A percentile compares a stretch with the other conserved stretches of the same genome.
Evolutionary conservation across 2,329 filamentous ascomycete species (phyloP).

Genomic region (Alternaria burnsii): DNA sequence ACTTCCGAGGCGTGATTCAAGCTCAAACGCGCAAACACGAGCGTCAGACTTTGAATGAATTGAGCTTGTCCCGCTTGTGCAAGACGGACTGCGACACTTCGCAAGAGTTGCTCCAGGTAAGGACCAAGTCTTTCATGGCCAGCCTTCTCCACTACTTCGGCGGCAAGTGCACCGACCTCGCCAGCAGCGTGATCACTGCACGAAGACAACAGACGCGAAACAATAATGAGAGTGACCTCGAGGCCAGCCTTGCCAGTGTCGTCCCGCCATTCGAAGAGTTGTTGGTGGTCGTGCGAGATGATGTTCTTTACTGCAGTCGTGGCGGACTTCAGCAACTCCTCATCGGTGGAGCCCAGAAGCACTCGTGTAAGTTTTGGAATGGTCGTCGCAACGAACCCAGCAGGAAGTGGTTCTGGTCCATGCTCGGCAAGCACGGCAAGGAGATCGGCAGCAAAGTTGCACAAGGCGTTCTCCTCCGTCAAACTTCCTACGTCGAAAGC

Average conservation of each 20-base stretch:
- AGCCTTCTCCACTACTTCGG: constrained; percentile 94
- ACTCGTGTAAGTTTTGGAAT: constrained; percentile 88
- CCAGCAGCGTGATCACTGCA: constrained; percentile 88
- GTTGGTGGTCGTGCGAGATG: constrained; percentile 86
- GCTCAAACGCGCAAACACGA: constrained; percentile 92
- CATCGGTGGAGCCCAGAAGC: constrained; percentile 83
- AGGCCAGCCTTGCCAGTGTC: constrained; percentile 79
- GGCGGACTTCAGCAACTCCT: constrained; percentile 85
- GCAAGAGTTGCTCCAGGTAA: constrained; percentile 85
- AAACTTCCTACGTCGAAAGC: constrained; percentile 89
- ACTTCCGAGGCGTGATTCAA: constrained; percentile 87
- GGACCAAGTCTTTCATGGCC: constrained; percentile 90
- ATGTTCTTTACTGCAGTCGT: constrained; percentile 89
- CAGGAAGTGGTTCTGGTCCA: constrained; percentile 83
- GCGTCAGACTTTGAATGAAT: constrained; percentile 94
- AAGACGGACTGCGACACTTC: constrained; percentile 85
- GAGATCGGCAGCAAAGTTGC: constrained; percentile 87
- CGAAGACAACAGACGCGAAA: constrained; percentile 86
- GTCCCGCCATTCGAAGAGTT: constrained; percentile 88
- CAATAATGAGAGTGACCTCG: constrained; percentile 88
- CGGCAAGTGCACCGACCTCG: constrained; percentile 94
- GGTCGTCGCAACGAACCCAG: constrained; percentile 82
- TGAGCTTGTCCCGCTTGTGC: constrained; percentile 82
- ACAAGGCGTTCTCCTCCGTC: constrained; percentile 83
- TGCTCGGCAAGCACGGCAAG: constrained; percentile 82